Percentiles rank a stretch among this genome's conserved stretches.
Evolutionary conservation across 2,329 filamentous ascomycete species (phyloP).

Genomic region (Chaetothyriales sp.): DNA sequence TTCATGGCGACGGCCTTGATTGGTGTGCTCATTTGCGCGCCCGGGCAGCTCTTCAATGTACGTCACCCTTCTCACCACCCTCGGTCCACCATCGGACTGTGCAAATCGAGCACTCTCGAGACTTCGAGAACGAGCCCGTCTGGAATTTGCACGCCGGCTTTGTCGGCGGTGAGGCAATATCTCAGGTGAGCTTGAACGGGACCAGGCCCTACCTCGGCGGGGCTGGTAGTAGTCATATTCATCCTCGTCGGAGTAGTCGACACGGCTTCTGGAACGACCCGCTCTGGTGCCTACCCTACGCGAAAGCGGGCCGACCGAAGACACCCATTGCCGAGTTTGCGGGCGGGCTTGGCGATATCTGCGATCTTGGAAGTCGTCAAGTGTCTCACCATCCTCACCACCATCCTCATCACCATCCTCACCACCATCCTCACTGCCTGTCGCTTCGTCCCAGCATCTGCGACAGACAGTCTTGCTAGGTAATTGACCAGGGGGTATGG

Average conservation of each 20-base stretch:
- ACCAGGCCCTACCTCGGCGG: background rate
- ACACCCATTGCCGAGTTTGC: background rate
- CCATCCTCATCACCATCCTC: too few species aligned
- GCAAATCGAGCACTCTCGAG: background rate
- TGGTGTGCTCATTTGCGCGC: background rate
- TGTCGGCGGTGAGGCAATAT: background rate
- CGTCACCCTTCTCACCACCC: background rate
- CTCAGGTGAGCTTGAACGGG: background rate
- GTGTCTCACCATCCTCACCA: slow-evolving; percentile 12
- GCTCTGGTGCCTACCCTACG: background rate
- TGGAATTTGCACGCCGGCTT: background rate
- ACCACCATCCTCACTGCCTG: slow-evolving; percentile 14
- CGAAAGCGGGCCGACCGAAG: background rate
- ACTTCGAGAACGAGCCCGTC: background rate
- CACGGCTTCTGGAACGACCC: background rate
- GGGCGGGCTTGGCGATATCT: slow-evolving; percentile 4
- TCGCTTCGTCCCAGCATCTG: slow-evolving; percentile 13
- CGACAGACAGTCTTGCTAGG: slow-evolving; percentile 15
- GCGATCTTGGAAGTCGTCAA: slow-evolving; percentile 1
- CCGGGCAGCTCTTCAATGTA: background rate
- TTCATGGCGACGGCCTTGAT: background rate
- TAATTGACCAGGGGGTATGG: slow-evolving; percentile 12
- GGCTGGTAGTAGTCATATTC: slow-evolving; percentile 1
- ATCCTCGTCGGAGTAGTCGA: background rate
- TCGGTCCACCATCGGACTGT: background rate